Evolutionary conservation across 345 rosid genomes (phyloP).

Genomic region (Brassica carinata): DNA sequence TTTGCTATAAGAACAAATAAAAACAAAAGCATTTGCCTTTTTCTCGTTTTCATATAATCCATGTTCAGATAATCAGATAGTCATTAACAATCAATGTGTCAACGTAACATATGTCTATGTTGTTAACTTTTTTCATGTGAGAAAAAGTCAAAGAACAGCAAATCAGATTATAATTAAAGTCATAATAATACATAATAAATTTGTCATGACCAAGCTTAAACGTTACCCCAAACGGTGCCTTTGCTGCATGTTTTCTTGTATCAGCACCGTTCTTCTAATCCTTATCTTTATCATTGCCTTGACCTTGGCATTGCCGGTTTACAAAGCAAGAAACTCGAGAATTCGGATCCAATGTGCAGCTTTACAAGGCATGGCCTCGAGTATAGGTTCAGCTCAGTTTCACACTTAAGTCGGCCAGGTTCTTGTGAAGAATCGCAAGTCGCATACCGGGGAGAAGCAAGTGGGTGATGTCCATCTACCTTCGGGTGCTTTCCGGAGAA

Average conservation of each 20-base stretch:
- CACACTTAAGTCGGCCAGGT: constrained; percentile 42
- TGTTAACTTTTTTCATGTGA: neutral
- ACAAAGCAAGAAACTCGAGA: constrained; percentile 46
- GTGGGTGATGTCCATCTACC: neutral
- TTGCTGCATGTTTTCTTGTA: constrained; percentile 23
- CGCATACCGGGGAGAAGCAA: neutral
- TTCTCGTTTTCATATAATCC: neutral
- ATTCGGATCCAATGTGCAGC: constrained; percentile 43
- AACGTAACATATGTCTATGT: constrained; percentile 5
- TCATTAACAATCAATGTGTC: constrained; percentile 5
- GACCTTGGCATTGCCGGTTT: constrained; percentile 47
- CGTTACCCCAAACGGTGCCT: constrained; percentile 22
- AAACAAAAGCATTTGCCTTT: neutral
- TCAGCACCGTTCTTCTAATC: constrained; percentile 25
- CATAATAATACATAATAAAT: neutral
- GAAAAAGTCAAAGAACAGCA: constrained; percentile 3
- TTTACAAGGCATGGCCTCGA: constrained; percentile 47
- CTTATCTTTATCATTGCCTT: constrained; percentile 36
- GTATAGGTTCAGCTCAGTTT: constrained; percentile 44
- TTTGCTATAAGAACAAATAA: neutral
- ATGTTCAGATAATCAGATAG: constrained; percentile 17
- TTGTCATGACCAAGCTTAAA: constrained; percentile 15
- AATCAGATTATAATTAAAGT: neutral
- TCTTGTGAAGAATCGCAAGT: constrained; percentile 42
- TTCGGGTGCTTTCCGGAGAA: constrained; percentile 45